These are phyloP conservation scores for Pyrus bretschneideri DNA, from an alignment of 306 rosid species.

Conservation along the genomic window DNA sequence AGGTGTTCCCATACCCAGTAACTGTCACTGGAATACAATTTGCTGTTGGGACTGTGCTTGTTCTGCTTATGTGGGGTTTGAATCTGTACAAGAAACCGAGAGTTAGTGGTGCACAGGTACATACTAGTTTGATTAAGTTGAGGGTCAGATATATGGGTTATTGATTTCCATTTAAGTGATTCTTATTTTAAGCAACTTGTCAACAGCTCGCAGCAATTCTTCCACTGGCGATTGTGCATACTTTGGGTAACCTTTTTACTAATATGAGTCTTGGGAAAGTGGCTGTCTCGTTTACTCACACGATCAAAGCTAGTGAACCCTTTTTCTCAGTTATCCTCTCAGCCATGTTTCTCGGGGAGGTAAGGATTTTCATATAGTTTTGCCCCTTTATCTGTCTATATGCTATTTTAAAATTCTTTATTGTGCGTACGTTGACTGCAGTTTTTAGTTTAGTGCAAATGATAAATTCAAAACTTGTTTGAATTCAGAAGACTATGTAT, in stretches of 20 bases:
- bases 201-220: slow-evolving; percentile 70
- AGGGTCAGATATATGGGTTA: neutral
- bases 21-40: slow-evolving; percentile 66
- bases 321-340: slow-evolving; percentile 88
- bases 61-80: slow-evolving; percentile 67
- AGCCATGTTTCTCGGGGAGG: slow-evolving; percentile 94
- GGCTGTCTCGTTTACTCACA: slow-evolving; percentile 94
- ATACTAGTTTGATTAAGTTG: neutral
- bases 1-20: slow-evolving; percentile 64
- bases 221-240: slow-evolving; percentile 80
- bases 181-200: slow-evolving; percentile 2
- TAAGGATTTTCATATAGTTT: slow-evolving; percentile 16
- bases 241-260: slow-evolving; percentile 82
- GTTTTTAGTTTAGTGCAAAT: neutral
- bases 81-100: slow-evolving; percentile 76
- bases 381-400: neutral
- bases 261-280: slow-evolving; percentile 97
- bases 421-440: neutral
- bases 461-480: neutral
- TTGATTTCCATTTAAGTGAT: slow-evolving; percentile 9
- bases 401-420: neutral
- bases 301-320: slow-evolving; percentile 92
- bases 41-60: slow-evolving; percentile 62
- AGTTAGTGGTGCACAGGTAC: slow-evolving; percentile 65
- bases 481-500: neutral